phyloP scores from a whole-genome alignment of 2,329 filamentous ascomycete species.

The Moelleriella libera region DNA sequence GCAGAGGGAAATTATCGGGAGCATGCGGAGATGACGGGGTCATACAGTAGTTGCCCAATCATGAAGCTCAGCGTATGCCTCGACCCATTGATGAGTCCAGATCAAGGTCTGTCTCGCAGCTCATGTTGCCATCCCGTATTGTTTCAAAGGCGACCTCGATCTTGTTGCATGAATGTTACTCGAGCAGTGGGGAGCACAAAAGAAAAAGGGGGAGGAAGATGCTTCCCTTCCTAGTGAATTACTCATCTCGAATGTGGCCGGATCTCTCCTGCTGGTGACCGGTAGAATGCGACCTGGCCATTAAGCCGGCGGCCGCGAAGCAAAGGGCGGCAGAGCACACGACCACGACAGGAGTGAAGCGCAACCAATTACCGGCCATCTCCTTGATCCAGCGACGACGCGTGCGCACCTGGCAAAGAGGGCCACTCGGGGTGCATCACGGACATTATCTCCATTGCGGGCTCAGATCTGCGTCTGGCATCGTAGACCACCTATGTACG shows the following conservation, averaged over 20 bases:
- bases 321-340: neutral
- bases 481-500: neutral
- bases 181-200: too few species aligned
- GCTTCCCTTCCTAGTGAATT: too few species aligned
- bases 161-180: too few species aligned
- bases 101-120: neutral
- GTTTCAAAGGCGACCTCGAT: too few species aligned
- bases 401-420: neutral
- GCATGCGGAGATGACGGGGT: slow-evolving; percentile 30
- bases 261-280: too few species aligned
- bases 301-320: neutral
- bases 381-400: neutral
- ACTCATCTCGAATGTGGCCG: too few species aligned
- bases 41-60: neutral
- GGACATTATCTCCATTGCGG: neutral
- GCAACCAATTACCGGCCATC: neutral
- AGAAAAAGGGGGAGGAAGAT: too few species aligned
- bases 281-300: neutral
- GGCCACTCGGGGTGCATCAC: neutral
- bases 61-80: neutral
- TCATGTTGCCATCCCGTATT: too few species aligned
- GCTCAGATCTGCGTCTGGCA: neutral
- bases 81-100: neutral
- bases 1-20: slow-evolving; percentile 75
- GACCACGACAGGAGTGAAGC: neutral